Percentiles rank a stretch among this genome's conserved stretches.
phyloP scores from a whole-genome alignment of 306 rosid genomes.

The Gleditsia sinensis region DNA sequence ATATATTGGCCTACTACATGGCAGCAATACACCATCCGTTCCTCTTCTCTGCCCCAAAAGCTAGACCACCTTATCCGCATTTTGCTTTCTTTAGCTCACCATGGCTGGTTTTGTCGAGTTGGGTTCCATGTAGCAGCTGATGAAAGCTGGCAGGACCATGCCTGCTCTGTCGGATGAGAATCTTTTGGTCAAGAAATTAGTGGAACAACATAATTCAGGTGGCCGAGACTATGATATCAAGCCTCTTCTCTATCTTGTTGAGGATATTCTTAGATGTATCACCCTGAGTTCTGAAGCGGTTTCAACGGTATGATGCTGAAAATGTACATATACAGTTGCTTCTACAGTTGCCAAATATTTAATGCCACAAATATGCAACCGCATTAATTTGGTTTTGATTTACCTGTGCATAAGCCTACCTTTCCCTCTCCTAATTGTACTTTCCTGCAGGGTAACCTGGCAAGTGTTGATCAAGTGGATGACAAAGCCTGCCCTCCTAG shows the following conservation, averaged over 20 bases:
- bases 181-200: constrained; percentile 47
- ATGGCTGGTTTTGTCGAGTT: constrained; percentile 42
- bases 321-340: neutral
- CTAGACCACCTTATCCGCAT: neutral
- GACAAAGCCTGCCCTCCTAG: constrained; percentile 38
- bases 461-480: constrained; percentile 39
- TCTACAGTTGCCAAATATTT: neutral
- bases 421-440: constrained; percentile 6
- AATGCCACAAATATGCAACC: neutral
- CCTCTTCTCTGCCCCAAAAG: constrained; percentile 18
- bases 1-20: constrained; percentile 34
- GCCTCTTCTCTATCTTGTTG: constrained; percentile 59
- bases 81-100: constrained; percentile 19
- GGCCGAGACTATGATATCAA: constrained; percentile 45
- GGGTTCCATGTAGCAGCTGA: constrained; percentile 44
- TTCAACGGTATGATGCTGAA: constrained; percentile 35
- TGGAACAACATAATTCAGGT: constrained; percentile 53
- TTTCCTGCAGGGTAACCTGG: constrained; percentile 40
- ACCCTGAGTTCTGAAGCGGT: constrained; percentile 31
- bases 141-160: constrained; percentile 40
- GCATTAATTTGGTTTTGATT: neutral
- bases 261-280: constrained; percentile 53
- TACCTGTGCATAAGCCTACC: neutral
- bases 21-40: constrained; percentile 22
- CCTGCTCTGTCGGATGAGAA: constrained; percentile 51